Evolutionary conservation across 192 early-diverging fungal species (phyloP).

Genomic region (Coemansia sp.): DNA sequence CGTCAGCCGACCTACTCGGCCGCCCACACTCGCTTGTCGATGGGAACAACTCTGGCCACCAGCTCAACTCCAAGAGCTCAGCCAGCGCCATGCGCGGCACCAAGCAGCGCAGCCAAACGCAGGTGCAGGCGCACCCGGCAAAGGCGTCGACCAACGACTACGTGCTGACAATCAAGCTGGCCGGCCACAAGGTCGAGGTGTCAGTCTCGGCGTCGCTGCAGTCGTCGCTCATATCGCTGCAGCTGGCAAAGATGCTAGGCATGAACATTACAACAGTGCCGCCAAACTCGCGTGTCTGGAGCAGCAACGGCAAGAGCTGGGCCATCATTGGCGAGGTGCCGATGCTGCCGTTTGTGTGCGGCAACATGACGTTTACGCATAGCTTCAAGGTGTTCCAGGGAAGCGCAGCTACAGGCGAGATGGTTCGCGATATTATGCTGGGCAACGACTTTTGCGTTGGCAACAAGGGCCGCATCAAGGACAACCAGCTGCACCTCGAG

Average conservation of each 20-base stretch:
- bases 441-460: conserved; percentile 51
- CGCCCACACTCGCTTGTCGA: conserved; percentile 22
- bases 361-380: conserved; percentile 48
- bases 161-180: conserved; percentile 23
- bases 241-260: conserved; percentile 31
- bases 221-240: conserved; percentile 46
- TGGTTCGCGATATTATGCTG: conserved; percentile 40
- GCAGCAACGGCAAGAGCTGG: conserved; percentile 42
- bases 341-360: conserved; percentile 47
- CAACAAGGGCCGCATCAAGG: conserved; percentile 50
- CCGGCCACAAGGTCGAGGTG: conserved; percentile 31
- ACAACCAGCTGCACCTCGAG: conserved; percentile 45
- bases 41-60: neutral
- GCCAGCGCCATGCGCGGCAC: conserved; percentile 12
- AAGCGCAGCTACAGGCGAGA: conserved; percentile 24
- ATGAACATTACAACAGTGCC: conserved; percentile 19
- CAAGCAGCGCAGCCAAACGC: conserved; percentile 4
- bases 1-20: conserved; percentile 18
- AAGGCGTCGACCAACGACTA: conserved; percentile 21
- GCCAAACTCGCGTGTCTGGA: conserved; percentile 36
- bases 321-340: conserved; percentile 32
- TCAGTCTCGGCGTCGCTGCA: conserved; percentile 36
- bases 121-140: conserved; percentile 11
- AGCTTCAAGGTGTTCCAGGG: conserved; percentile 43
- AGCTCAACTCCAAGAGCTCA: no score